Evolutionary conservation across 208 protist genomes (phyloP), one percentile per base, ranked within the genome.

Genomic region (Leishmania arabica): DNA sequence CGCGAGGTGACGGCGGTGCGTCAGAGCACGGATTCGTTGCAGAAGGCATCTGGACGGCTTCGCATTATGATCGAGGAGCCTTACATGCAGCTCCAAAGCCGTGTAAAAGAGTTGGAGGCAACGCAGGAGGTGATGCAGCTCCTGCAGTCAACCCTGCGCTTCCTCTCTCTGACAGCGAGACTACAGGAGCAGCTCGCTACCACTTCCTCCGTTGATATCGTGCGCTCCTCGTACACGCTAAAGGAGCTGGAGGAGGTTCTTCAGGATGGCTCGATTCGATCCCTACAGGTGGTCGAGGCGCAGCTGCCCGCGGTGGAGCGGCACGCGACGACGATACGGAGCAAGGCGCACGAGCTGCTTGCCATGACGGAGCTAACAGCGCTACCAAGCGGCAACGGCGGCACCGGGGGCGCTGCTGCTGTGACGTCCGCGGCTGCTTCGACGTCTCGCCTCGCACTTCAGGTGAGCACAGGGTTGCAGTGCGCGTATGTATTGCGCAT

Each of bases 31-130:
- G 78, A 89, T 62, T 89, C 90, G 0, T 84, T 97, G 45, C 74
- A 86, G 70, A 84, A 87, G 68, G 89, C 93, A 21, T 86, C 81
- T 27, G 86, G 81, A 27, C 88, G 90, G 45, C 86, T 97, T 37
- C 84, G 87, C 15, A 78, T 90, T 24, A 93, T 92, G 82, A 89
- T 95, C 8, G 89, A 95, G 76, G 93, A 93, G 75, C 91, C 93
- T 8, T 89, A 93, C 78, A 74, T 78, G 31, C 66, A 86, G 47
- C 88, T 97, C 53, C 88, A 88, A 66, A 83, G 78, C 13, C 86
- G 85, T 34, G 87, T 97, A 58, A 88, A 64, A 24, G 90, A 91
- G 85, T 76, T 97, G 79, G 85, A 90, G 80, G 90, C 90, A 78
- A 94, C 88, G 21, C 91, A 88, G 31, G 76, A 81, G 45, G 88